A percentile compares a stretch with the other conserved stretches of the same genome.
These are phyloP conservation scores for Pseudogymnoascus sp. DNA, from an alignment of 2,329 filamentous ascomycete species.

Conservation along the genomic window DNA sequence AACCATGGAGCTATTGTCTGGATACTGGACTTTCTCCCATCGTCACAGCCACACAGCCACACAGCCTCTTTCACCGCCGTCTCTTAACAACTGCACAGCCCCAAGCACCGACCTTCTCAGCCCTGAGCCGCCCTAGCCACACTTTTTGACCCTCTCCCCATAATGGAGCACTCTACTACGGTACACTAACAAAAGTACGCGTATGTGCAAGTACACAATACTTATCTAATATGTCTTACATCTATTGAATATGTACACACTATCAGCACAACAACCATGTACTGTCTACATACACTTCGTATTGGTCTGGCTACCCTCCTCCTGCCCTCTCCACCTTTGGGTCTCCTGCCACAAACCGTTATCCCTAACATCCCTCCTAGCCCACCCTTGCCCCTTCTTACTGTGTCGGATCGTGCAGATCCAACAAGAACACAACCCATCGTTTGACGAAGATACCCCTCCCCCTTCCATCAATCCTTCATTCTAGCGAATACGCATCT, in stretches of 20 bases:
- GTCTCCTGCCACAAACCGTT: constrained; percentile 12
- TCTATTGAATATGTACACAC: background rate
- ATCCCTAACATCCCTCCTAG: constrained; percentile 12
- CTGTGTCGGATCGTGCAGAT: constrained; percentile 13
- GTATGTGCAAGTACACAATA: background rate
- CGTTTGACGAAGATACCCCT: constrained; percentile 8
- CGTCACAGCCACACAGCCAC: background rate
- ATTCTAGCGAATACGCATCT: background rate
- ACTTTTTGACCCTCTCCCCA: background rate
- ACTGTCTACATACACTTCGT: background rate
- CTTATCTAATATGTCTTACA: background rate
- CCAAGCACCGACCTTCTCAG: background rate
- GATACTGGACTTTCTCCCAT: background rate
- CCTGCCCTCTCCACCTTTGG: background rate
- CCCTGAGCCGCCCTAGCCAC: background rate
- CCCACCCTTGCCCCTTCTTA: constrained; percentile 9
- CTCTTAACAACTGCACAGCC: background rate
- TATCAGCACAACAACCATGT: background rate
- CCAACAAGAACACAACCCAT: constrained; percentile 10
- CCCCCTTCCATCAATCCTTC: background rate
- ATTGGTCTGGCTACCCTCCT: constrained; percentile 5
- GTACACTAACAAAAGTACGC: background rate
- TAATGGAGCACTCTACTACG: background rate
- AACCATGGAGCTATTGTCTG: background rate
- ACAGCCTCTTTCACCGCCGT: background rate